Evolutionary conservation across 306 rosid genomes (phyloP).

Genomic region (Dalbergia oliveri): DNA sequence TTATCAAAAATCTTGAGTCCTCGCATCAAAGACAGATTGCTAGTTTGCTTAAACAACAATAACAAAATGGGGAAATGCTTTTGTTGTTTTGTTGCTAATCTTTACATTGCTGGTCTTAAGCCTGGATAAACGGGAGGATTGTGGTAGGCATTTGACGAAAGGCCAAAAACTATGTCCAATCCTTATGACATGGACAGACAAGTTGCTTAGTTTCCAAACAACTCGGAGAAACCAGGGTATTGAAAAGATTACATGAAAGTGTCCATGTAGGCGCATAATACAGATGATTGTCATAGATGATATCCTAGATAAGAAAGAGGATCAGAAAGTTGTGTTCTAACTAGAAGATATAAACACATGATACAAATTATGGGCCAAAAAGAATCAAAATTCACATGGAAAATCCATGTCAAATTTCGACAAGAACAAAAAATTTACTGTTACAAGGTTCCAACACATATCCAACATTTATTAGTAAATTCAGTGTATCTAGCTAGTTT

Average conservation of each 20-base stretch:
- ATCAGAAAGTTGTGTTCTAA: conserved; percentile 6
- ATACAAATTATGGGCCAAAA: not conserved
- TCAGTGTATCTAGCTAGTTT: conserved; percentile 17
- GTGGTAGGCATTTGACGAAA: not conserved
- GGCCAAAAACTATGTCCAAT: not conserved
- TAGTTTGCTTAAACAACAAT: conserved; percentile 19
- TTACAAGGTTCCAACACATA: conserved; percentile 14
- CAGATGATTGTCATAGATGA: not conserved
- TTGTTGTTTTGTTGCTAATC: not conserved
- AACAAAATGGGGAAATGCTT: not conserved
- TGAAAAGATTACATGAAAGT: conserved; percentile 16
- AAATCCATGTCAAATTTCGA: conserved; percentile 17
- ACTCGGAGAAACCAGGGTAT: not conserved
- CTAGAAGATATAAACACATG: conserved; percentile 9
- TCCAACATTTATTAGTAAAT: conserved; percentile 14
- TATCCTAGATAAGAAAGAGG: not conserved
- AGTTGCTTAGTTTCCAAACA: conserved; percentile 20
- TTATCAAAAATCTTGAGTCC: not conserved
- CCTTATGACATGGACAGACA: not conserved
- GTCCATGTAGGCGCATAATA: not conserved
- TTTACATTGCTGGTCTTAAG: not conserved
- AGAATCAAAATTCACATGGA: conserved; percentile 14
- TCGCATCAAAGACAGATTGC: conserved; percentile 35
- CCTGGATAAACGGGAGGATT: not conserved
- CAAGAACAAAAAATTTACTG: conserved; percentile 4